Conservation (phyloP, 106 monocot species). For the Iris macrosiphon region DNA sequence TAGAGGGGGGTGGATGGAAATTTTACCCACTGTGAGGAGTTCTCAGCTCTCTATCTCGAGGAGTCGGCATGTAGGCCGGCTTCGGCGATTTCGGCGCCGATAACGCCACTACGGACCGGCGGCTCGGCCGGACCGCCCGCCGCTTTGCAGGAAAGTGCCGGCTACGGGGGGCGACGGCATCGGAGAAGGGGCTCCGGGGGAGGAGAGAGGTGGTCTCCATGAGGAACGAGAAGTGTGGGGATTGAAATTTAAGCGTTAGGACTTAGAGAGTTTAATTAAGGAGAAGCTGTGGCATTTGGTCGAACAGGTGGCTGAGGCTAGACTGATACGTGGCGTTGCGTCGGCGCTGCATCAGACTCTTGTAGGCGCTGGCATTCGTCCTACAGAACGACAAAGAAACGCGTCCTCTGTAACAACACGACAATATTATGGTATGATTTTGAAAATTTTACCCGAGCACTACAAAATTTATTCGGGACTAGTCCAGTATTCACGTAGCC, state of each 20-base stretch:
- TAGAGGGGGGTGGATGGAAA: neutral
- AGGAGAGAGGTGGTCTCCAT: constrained; percentile 1
- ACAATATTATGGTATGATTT: no score
- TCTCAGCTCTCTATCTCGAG: constrained; percentile 52
- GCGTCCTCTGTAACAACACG: no score
- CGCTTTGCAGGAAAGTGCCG: neutral
- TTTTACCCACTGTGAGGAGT: constrained; percentile 96
- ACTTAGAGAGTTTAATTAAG: neutral
- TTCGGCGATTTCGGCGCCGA: neutral
- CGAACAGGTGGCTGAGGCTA: constrained; percentile 10
- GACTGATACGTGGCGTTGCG: neutral
- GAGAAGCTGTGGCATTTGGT: neutral
- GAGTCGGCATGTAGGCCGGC: constrained; percentile 80
- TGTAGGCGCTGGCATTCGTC: neutral
- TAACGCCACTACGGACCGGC: no score
- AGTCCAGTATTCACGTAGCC: no score
- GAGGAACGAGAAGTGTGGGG: neutral
- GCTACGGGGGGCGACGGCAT: neutral
- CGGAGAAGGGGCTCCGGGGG: neutral
- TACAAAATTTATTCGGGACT: no score
- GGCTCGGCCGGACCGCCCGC: neutral
- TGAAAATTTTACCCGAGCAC: no score
- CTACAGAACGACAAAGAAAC: no score
- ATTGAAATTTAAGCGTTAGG: neutral
- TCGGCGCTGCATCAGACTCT: neutral